Evolutionary conservation across 1,139 yeast species (phyloP).

Genomic region (Saccharomyces uvarum): DNA sequence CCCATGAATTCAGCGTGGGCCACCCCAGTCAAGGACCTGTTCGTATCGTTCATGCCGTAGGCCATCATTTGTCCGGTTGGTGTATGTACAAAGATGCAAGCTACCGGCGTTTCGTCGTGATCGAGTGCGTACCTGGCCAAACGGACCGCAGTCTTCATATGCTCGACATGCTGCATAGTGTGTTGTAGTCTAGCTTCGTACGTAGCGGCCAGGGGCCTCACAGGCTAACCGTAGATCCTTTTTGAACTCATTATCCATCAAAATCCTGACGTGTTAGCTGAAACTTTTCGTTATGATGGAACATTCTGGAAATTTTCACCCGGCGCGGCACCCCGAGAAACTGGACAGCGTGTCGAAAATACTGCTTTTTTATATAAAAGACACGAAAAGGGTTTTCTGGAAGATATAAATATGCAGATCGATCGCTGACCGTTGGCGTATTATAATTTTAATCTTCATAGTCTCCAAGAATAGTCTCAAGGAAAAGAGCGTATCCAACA

Average conservation of each 20-base stretch:
- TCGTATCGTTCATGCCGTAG: constrained; percentile 84
- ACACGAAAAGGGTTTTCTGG: not conserved
- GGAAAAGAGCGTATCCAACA: not conserved
- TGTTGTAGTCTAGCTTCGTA: not conserved
- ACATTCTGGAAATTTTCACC: not conserved
- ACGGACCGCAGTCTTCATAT: constrained; percentile 45
- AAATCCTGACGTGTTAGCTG: not conserved
- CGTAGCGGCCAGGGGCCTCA: not conserved
- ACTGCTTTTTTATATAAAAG: not conserved
- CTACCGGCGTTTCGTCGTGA: constrained; percentile 64
- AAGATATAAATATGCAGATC: not conserved
- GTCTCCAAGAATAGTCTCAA: not conserved
- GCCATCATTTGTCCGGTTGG: constrained; percentile 49
- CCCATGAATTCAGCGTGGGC: constrained; percentile 91
- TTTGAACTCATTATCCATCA: not conserved
- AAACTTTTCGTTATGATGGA: not conserved
- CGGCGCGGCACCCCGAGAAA: constrained; percentile 1
- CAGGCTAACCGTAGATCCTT: not conserved
- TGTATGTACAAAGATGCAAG: constrained; percentile 52
- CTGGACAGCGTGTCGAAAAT: constrained; percentile 1
- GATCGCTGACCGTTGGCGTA: not conserved
- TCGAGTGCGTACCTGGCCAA: constrained; percentile 51
- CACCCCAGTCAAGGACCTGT: constrained; percentile 72
- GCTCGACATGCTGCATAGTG: constrained; percentile 18
- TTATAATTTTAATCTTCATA: not conserved